Conservation (phyloP, 148 eudicot species). For the Camellia granthamiana region DNA sequence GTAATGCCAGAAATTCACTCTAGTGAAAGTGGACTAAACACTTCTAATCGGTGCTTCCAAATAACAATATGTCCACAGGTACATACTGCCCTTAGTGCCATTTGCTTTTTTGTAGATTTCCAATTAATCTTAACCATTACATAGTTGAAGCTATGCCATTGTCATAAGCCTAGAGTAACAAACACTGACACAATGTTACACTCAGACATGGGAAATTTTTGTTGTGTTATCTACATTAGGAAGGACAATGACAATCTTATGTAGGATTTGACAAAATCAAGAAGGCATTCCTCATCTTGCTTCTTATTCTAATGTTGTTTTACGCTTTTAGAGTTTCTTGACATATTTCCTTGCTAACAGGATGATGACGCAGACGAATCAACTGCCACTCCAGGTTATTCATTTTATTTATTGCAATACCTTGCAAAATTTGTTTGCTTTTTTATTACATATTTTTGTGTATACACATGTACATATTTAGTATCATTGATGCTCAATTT, state of each 20-base stretch:
- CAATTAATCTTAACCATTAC: neutral
- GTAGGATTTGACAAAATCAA: slow-evolving; percentile 3
- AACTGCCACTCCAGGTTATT: slow-evolving; percentile 46
- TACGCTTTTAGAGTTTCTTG: slow-evolving; percentile 6
- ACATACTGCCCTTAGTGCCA: slow-evolving; percentile 11
- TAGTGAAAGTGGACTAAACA: slow-evolving; percentile 89
- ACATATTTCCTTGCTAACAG: slow-evolving; percentile 37
- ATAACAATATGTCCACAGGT: slow-evolving; percentile 77
- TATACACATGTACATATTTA: too few relatives aligned
- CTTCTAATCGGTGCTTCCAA: slow-evolving; percentile 80
- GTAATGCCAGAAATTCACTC: slow-evolving; percentile 72
- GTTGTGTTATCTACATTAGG: neutral
- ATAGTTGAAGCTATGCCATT: neutral
- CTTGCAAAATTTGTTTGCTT: neutral
- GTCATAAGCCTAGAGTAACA: neutral
- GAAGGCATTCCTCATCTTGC: neutral
- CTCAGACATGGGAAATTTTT: neutral
- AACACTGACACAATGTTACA: neutral
- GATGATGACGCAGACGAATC: slow-evolving; percentile 69
- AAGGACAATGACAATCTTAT: neutral
- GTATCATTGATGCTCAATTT: neutral
- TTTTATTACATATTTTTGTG: neutral
- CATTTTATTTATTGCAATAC: slow-evolving; percentile 1
- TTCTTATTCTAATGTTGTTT: neutral
- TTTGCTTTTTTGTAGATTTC: slow-evolving; percentile 29